A percentile compares a stretch with the other conserved stretches of the same genome.
These are phyloP conservation scores for Cenchrus fungigraminus DNA, from an alignment of 176 grass and related monocot species.

Conservation along the genomic window DNA sequence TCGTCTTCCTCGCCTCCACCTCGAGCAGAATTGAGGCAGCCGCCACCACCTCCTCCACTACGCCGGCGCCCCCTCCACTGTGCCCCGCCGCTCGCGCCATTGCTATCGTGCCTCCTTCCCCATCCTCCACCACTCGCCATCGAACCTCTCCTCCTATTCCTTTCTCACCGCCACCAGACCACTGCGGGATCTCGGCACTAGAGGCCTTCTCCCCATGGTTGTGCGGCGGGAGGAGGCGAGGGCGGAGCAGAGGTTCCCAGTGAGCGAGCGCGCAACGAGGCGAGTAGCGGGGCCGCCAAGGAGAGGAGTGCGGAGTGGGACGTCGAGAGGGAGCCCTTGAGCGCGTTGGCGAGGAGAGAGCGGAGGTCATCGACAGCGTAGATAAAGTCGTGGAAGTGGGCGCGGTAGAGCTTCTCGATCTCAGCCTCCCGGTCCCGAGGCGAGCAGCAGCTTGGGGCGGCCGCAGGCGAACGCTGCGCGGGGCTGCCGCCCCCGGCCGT, in stretches of 20 bases:
- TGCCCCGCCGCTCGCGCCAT: no score
- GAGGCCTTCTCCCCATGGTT: no score
- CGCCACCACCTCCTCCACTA: no score
- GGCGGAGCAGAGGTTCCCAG: conserved; percentile 73
- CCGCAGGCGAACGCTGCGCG: conserved; percentile 74
- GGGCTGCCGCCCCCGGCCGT: no score
- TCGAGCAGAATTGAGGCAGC: no score
- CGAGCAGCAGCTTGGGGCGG: conserved; percentile 65
- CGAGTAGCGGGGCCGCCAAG: conserved; percentile 69
- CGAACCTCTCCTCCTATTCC: no score
- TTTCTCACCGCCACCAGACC: no score
- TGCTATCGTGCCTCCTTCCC: no score
- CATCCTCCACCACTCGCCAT: no score
- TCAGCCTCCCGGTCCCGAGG: conserved; percentile 66
- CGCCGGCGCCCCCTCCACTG: no score
- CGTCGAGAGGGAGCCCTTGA: conserved; percentile 80
- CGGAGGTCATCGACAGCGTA: conserved; percentile 91
- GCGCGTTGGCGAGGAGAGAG: conserved; percentile 85
- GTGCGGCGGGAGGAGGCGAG: conserved; percentile 60
- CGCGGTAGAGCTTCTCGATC: conserved; percentile 88
- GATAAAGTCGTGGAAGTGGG: conserved; percentile 97
- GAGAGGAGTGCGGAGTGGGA: conserved; percentile 79
- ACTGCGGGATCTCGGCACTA: no score
- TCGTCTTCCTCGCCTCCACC: no score
- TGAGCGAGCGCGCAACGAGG: conserved; percentile 74